These are phyloP conservation scores for Auricularia sp. DNA, from an alignment of 768 basidiomycete species.

Conservation along the genomic window DNA sequence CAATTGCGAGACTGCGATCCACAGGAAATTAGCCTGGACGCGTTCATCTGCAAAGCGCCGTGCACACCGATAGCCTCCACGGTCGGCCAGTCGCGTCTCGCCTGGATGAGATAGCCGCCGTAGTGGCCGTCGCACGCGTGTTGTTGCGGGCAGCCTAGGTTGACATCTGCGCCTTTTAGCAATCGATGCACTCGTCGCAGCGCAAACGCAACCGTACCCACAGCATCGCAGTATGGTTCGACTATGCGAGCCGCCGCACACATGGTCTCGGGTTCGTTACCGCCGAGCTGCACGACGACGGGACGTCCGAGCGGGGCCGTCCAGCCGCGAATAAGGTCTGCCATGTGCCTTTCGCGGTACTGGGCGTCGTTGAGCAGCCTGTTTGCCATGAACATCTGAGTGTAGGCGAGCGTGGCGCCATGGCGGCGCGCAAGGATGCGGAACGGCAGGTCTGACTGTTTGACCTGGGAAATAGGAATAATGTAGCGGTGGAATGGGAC, in stretches of 20 bases:
- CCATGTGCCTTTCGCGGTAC: slow-evolving; percentile 53
- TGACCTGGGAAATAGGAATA: slow-evolving; percentile 22
- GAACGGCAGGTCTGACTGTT: slow-evolving; percentile 71
- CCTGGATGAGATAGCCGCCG: slow-evolving; percentile 61
- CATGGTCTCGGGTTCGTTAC: slow-evolving; percentile 53
- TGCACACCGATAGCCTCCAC: slow-evolving; percentile 51
- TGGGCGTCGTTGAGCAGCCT: slow-evolving; percentile 50
- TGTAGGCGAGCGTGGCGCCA: slow-evolving; percentile 59
- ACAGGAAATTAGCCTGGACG: background rate
- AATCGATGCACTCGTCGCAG: background rate
- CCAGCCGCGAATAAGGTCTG: slow-evolving; percentile 35
- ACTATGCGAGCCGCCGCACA: slow-evolving; percentile 52
- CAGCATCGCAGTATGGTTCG: slow-evolving; percentile 52
- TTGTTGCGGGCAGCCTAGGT: slow-evolving; percentile 73
- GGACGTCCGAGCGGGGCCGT: slow-evolving; percentile 24
- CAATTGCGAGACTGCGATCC: slow-evolving; percentile 49
- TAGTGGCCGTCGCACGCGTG: slow-evolving; percentile 55
- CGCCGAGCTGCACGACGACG: slow-evolving; percentile 64
- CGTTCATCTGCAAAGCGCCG: background rate
- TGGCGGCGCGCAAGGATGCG: slow-evolving; percentile 49
- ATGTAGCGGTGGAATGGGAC: no score
- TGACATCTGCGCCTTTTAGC: slow-evolving; percentile 43
- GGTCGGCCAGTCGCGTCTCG: slow-evolving; percentile 60
- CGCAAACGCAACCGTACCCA: slow-evolving; percentile 35
- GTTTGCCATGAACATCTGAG: slow-evolving; percentile 66